Conservation (phyloP, 2,329 filamentous ascomycete genomes). For the Stenocarpella maydis region DNA sequence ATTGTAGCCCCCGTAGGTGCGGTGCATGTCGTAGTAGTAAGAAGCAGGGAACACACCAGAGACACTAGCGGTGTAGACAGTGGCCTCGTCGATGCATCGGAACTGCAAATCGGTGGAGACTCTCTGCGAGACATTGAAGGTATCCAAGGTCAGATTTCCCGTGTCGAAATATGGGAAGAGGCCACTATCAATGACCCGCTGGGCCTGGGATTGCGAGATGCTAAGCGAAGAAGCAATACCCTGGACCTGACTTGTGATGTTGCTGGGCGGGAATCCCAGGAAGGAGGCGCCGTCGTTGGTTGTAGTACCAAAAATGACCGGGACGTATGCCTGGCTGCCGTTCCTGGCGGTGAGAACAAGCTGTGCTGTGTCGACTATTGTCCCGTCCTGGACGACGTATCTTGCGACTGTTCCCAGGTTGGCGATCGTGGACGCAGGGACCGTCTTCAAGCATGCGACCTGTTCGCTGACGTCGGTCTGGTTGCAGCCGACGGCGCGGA, state of each 20-base stretch:
- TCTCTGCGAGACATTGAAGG: slow-evolving; percentile 62
- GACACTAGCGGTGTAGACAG: slow-evolving; percentile 53
- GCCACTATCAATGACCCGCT: slow-evolving; percentile 51
- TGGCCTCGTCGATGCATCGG: slow-evolving; percentile 64
- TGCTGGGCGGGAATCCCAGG: slow-evolving; percentile 52
- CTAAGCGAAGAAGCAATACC: slow-evolving; percentile 55
- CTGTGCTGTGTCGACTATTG: slow-evolving; percentile 8
- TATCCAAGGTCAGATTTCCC: slow-evolving; percentile 60
- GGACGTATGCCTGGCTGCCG: not conserved
- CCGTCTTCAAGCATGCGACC: slow-evolving; percentile 54
- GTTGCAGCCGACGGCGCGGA: slow-evolving; percentile 56
- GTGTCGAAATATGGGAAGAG: slow-evolving; percentile 58
- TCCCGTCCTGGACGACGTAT: not conserved
- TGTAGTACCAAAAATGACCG: not conserved
- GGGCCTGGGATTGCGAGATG: slow-evolving; percentile 53
- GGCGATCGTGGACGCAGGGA: slow-evolving; percentile 50
- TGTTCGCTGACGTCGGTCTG: slow-evolving; percentile 50
- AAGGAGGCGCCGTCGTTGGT: slow-evolving; percentile 41
- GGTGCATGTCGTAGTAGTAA: slow-evolving; percentile 33
- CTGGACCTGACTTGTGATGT: slow-evolving; percentile 50
- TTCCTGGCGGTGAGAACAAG: slow-evolving; percentile 7
- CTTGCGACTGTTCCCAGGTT: slow-evolving; percentile 41
- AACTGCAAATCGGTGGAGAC: slow-evolving; percentile 63
- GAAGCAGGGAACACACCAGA: slow-evolving; percentile 30
- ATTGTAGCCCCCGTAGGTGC: slow-evolving; percentile 31